Percentiles rank a stretch among this genome's conserved stretches.
These are phyloP conservation scores for Naematelia aurantialba DNA, from an alignment of 768 basidiomycete genomes.

Conservation along the genomic window DNA sequence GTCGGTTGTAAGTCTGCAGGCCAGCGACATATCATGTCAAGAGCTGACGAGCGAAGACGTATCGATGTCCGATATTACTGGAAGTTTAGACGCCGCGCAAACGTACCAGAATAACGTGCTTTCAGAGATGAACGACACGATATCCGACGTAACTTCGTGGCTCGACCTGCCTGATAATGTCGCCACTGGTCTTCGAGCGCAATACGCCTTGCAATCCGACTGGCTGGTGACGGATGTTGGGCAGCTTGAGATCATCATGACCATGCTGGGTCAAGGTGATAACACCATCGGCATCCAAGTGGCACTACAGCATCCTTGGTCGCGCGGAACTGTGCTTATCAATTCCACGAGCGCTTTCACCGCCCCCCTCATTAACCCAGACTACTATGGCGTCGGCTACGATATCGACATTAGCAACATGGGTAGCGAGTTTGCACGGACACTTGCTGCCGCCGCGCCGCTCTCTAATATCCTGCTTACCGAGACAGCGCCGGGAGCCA, in stretches of 20 bases:
- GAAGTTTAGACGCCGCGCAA: constrained; percentile 15
- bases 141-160: constrained; percentile 37
- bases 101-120: constrained; percentile 31
- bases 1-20: constrained; percentile 31
- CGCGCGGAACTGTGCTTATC: constrained; percentile 62
- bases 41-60: constrained; percentile 25
- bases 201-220: constrained; percentile 40
- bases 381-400: constrained; percentile 56
- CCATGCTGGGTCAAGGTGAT: constrained; percentile 36
- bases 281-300: constrained; percentile 41
- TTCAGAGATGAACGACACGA: constrained; percentile 16
- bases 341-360: constrained; percentile 62
- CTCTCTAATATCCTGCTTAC: constrained; percentile 54
- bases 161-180: constrained; percentile 36
- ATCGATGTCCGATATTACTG: constrained; percentile 31
- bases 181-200: constrained; percentile 36
- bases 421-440: constrained; percentile 63
- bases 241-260: constrained; percentile 47
- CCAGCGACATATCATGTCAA: not conserved
- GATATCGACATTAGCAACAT: constrained; percentile 44
- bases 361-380: constrained; percentile 62
- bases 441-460: constrained; percentile 57
- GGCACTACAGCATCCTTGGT: constrained; percentile 45
- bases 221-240: constrained; percentile 39
- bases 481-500: constrained; percentile 58